Base-by-base conservation (phyloP, 441 rosid genomes). In the Pelargonium myrrhifolium region DNA sequence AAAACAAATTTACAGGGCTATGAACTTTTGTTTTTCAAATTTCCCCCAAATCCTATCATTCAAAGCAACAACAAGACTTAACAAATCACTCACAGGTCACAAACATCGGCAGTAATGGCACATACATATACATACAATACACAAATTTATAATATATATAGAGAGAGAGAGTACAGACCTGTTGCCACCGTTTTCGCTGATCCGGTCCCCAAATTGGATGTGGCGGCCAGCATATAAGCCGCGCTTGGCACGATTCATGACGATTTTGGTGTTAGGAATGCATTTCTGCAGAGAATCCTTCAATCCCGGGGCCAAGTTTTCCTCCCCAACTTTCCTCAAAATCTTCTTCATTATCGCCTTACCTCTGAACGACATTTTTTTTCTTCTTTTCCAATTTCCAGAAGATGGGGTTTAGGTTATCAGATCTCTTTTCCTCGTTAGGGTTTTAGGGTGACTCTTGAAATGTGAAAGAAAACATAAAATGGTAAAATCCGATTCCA, bases 131-230 rank as follows among this genome's bases (percentile, higher is more conserved):
- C 14, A 26, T 14, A 51, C 42, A 17, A 62, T 56, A 8, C 12
- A 17, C 66, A 31, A 7, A 11, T 31, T 6, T 8, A 20, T 17
- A 31, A 15, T 9, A 22, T 10, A 40, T 66, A 58, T 35, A 65
- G n/a, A 22, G n/a, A 40, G 67, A 61, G 39, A 66, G 68, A 59
- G 47, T 53, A 60, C 66, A 42, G 61, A 93, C 96, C 88, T 93
- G 87, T 93, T 93, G 65, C 97, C 97, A 65, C 96, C 99, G 71
- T 93, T 89, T 81, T 93, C 93, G 68, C 99, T 91, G 75, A 89
- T 72, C 2, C 78, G 85, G 71, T 91, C 89, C 20, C 97, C 99
- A 78, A 85, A 93, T 70, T 86, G 93, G 79, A 93, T 89, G 75
- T 91, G 99, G 62, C 91, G 89, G 66, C 96, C 94, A 8, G 97